Base-by-base conservation (phyloP, 768 basidiomycete species). In the Strobilomyces dryophilus region DNA sequence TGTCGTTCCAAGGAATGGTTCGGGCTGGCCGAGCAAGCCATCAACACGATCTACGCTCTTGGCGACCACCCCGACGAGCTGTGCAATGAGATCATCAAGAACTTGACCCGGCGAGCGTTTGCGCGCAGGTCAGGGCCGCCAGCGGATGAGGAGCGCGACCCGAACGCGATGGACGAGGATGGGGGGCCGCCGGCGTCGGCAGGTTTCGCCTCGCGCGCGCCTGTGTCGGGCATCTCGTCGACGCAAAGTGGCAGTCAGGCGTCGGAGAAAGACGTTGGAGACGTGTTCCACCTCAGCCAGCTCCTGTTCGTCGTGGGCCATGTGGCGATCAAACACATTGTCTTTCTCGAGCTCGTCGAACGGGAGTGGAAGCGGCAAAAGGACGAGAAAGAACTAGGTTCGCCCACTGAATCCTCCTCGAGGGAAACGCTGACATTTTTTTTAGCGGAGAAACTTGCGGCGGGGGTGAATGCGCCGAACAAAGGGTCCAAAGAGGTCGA, bases 261-360 rank as follows among this genome's bases (percentile, higher is more conserved):
- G 2, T 43, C 56, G 5, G 61, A 61, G 44, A 77, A 78, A 43
- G 88, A 91, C 52, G 56, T 81, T 0, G 89, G 89, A 0, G 90
- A 94, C 51, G 84, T 88, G 4, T 97, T 97, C 66, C 82, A 87
- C 57, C 80, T 99, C 27, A 89, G 88, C 59, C 95, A 98, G 66
- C 78, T 99, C n/a, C 73, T 98, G 26, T 98, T 98, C 65, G 81
- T 92, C 36, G 93, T 98, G 18, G 97, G 97, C 0, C 97, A 98
- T 67, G 89, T 95, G 27, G 93, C 95, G 11, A 92, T 98, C 72
- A 98, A 98, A 69, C 95, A 99, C 45, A 92, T 98, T 52, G 94
- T 95, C 15, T 97, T 91, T 64, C 80, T 99, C 18, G 97, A 99
- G 67, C 77, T 97, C 45, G 87, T 98, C 20, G 97, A 99, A 68